Percentiles rank a stretch among this genome's conserved stretches.
These are phyloP conservation scores for Lactifluus piperatus DNA, from an alignment of 768 basidiomycete genomes.

Conservation along the genomic window DNA sequence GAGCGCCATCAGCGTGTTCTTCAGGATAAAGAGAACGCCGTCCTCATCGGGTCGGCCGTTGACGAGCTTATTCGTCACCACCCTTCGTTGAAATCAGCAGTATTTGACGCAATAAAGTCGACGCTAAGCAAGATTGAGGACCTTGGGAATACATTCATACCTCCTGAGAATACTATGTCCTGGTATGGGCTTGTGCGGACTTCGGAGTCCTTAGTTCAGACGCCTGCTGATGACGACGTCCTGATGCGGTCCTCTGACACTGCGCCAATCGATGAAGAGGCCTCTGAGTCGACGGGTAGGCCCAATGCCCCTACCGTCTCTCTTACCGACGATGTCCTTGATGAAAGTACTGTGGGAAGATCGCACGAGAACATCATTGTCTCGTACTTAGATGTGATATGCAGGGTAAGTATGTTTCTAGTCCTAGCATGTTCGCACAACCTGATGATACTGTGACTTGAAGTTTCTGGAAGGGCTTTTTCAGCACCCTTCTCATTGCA, in stretches of 20 bases:
- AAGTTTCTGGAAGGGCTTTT: constrained; percentile 94
- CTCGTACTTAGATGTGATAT: constrained; percentile 70
- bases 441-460: constrained; percentile 3
- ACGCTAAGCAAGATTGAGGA: constrained; percentile 69
- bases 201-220: not conserved
- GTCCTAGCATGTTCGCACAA: not conserved
- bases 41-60: constrained; percentile 78
- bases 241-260: constrained; percentile 15
- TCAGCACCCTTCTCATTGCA: constrained; percentile 83
- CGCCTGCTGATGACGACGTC: constrained; percentile 13
- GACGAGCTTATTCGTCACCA: constrained; percentile 98
- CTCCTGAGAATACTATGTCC: constrained; percentile 49
- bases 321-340: constrained; percentile 9
- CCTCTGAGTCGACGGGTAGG: constrained; percentile 12
- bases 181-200: constrained; percentile 51
- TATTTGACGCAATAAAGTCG: constrained; percentile 69
- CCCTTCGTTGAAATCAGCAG: constrained; percentile 69
- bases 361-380: constrained; percentile 70
- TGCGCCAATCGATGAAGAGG: not conserved
- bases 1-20: constrained; percentile 75
- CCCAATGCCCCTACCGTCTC: not conserved
- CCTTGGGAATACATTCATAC: constrained; percentile 50
- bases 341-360: constrained; percentile 26
- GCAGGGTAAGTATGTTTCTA: constrained; percentile 44
- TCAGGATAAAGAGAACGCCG: constrained; percentile 88